Conservation (phyloP, 192 early-diverging fungal genomes). For the Umbelopsis sp. region DNA sequence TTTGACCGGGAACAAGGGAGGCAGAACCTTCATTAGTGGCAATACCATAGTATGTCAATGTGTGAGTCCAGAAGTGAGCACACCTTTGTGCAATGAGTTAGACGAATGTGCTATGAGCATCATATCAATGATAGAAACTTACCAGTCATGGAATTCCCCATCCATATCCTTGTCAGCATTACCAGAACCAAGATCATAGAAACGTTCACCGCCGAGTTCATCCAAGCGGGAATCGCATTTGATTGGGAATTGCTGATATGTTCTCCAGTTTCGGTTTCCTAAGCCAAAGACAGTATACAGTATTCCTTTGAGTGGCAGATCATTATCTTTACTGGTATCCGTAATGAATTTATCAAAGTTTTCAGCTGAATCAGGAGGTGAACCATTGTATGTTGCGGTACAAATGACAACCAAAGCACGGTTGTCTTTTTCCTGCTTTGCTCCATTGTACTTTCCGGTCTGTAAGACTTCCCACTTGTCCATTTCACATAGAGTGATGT, state of each 20-base stretch:
- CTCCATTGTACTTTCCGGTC: conserved; percentile 19
- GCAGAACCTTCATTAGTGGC: conserved; percentile 1
- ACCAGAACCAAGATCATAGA: conserved; percentile 45
- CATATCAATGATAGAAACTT: neutral
- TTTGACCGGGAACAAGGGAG: conserved; percentile 18
- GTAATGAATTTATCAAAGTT: conserved; percentile 41
- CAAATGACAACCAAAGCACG: conserved; percentile 35
- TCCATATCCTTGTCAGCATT: conserved; percentile 55
- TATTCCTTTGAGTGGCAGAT: conserved; percentile 31
- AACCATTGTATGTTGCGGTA: conserved; percentile 43
- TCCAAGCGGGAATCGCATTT: conserved; percentile 46
- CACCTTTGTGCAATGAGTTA: conserved; percentile 16
- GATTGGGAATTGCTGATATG: conserved; percentile 58
- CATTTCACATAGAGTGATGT: conserved; percentile 29
- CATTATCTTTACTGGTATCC: neutral
- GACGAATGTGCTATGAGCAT: neutral
- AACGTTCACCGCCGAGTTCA: conserved; percentile 47
- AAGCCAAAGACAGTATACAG: conserved; percentile 59
- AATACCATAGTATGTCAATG: conserved; percentile 19
- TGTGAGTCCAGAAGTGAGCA: conserved; percentile 32
- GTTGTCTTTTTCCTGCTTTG: neutral
- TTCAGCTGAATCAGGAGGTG: conserved; percentile 58
- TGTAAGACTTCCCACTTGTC: conserved; percentile 47
- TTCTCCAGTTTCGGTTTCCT: conserved; percentile 64
- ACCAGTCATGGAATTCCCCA: conserved; percentile 39